Evolutionary conservation across 2,329 filamentous ascomycete species (phyloP), one percentile per base, ranked within the genome.

Genomic region (Sphaerulina vaccinii): DNA sequence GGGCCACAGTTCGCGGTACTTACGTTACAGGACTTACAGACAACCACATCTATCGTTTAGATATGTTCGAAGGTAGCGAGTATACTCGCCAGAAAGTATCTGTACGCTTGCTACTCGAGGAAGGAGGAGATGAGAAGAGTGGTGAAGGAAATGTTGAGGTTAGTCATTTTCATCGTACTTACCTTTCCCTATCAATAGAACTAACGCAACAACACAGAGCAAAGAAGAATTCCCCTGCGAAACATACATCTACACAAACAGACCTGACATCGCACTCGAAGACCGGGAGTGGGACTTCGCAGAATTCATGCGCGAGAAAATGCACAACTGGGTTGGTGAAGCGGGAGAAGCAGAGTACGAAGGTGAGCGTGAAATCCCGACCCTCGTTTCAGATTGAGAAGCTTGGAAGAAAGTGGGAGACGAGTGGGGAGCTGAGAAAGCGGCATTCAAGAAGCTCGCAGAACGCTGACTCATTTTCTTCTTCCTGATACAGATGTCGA

Each of bases 261-360:
- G 70, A 38, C 55, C 63, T 39, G 55, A 73, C 8, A 51, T 71
- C 0, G n/a, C n/a, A n/a, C 72, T 97, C 15, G 89, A 95, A 69
- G 75, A 80, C 24, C 71, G 74, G 18, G 90, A 96, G 69, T 97
- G 92, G 92, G 88, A 95, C 68, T 93, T 90, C 72, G 83, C 85
- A 41, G 83, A 87, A 57, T 97, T 96, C 67, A 82, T 86, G 55
- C 76, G 78, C 62, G 85, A 93, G 56, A 95, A 90, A 74, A 74
- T 87, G 78, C 65, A 69, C 42, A 73, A 74, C 60, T 86, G 83
- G 83, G 74, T 78, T 53, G 78, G 74, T 10, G 61, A 58, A 24
- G 73, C 75, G 55, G 71, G 69, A 15, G 74, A 78, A 51, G 74
- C 73, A 57, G 73, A 73, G 55, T 74, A 73, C 59, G 66, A 67